Evolutionary conservation across 1,284 basidiomycete genomes (phyloP).

Genomic region (Serendipita sp.): DNA sequence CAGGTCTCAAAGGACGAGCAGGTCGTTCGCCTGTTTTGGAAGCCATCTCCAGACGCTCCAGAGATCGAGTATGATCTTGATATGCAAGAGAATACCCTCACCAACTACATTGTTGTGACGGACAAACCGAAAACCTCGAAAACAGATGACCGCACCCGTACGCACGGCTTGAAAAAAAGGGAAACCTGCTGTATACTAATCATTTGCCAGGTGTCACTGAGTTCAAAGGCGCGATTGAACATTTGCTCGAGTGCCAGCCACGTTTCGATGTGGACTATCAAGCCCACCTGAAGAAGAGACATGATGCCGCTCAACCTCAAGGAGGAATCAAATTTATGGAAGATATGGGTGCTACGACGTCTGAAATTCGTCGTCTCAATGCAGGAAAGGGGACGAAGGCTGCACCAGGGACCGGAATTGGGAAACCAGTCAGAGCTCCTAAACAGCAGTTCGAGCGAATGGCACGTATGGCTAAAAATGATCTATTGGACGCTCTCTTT

Average conservation of each 20-base stretch:
- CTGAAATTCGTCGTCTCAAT: background rate
- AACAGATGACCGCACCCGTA: constrained; percentile 25
- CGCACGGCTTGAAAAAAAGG: constrained; percentile 17
- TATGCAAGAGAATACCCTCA: constrained; percentile 59
- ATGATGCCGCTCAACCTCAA: constrained; percentile 17
- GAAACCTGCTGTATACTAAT: constrained; percentile 7
- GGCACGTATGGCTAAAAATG: constrained; percentile 79
- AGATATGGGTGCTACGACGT: constrained; percentile 19
- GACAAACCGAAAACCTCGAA: constrained; percentile 47
- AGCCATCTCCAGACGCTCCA: constrained; percentile 11
- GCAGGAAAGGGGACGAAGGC: constrained; percentile 39
- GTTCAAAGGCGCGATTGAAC: constrained; percentile 18
- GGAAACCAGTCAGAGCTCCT: constrained; percentile 27
- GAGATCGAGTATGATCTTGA: constrained; percentile 49
- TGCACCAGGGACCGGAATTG: constrained; percentile 10
- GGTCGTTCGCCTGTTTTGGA: constrained; percentile 52
- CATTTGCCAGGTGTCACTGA: background rate
- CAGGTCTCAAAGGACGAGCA: constrained; percentile 34
- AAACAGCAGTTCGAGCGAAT: constrained; percentile 74
- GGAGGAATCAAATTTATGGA: constrained; percentile 47
- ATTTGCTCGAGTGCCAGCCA: constrained; percentile 49
- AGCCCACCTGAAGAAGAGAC: constrained; percentile 32
- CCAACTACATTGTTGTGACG: constrained; percentile 64
- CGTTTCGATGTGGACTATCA: constrained; percentile 56
- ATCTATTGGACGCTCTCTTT: constrained; percentile 80